These are phyloP conservation scores for Cyclostephanos tholiformis DNA, from an alignment of 108 stramenopile species.

Conservation along the genomic window DNA sequence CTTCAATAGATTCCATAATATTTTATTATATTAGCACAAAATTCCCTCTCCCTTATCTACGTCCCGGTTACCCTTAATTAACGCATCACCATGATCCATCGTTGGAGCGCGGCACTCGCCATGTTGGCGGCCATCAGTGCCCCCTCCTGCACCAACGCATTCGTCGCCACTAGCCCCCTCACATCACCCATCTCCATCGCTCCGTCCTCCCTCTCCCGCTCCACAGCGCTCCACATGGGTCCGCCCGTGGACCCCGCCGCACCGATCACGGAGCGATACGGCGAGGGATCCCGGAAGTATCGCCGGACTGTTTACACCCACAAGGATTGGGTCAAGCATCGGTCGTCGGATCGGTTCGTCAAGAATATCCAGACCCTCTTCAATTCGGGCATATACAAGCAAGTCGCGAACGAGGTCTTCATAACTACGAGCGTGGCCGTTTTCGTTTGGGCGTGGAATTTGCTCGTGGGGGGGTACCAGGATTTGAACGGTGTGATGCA, in stretches of 20 bases:
- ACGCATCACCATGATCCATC: conserved; percentile 16
- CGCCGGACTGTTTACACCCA: conserved; percentile 70
- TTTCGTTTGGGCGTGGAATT: conserved; percentile 57
- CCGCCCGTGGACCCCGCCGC: conserved; percentile 37
- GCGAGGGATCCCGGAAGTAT: conserved; percentile 57
- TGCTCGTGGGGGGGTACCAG: conserved; percentile 48
- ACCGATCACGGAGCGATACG: conserved; percentile 37
- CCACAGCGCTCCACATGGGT: conserved; percentile 28
- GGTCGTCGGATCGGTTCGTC: conserved; percentile 58
- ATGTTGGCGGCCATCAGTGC: not conserved
- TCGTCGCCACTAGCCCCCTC: conserved; percentile 15
- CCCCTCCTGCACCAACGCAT: conserved; percentile 12
- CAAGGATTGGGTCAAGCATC: conserved; percentile 64
- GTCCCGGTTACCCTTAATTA: not conserved
- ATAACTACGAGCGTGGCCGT: conserved; percentile 42
- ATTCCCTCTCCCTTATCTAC: too few species aligned
- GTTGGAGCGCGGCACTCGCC: conserved; percentile 20
- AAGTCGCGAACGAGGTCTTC: conserved; percentile 46
- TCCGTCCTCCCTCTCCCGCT: not conserved
- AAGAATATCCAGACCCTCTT: conserved; percentile 45
- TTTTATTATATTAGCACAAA: too few species aligned
- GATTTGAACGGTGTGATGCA: conserved; percentile 51
- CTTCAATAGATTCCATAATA: not conserved
- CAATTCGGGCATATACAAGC: conserved; percentile 59
- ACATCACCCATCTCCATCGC: conserved; percentile 11